Evolutionary conservation across 2,329 filamentous ascomycete genomes (phyloP).

Genomic region (Magnaporthales sp.): DNA sequence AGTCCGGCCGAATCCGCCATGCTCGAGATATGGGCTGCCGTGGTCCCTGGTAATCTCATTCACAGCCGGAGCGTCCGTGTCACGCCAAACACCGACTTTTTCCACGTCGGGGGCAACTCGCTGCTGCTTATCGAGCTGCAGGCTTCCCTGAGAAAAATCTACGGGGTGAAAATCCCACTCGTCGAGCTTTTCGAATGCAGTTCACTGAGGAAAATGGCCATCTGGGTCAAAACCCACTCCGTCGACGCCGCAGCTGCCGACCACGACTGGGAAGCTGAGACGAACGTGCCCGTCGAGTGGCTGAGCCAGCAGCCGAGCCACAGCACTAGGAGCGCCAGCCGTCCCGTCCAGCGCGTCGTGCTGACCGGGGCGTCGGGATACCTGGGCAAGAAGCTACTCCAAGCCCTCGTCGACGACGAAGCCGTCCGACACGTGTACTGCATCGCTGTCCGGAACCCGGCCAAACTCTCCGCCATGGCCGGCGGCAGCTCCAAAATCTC

Average conservation of each 20-base stretch:
- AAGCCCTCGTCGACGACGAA: conserved; percentile 16
- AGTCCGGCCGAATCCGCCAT: neutral
- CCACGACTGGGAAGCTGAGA: conserved; percentile 19
- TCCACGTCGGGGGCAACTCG: conserved; percentile 11
- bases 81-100: conserved; percentile 23
- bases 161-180: conserved; percentile 22
- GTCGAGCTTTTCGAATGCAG: conserved; percentile 25
- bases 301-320: neutral
- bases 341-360: conserved; percentile 16
- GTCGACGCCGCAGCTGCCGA: neutral
- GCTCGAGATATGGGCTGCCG: neutral
- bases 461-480: neutral
- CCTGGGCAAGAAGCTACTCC: conserved; percentile 29
- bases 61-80: conserved; percentile 2
- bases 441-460: neutral
- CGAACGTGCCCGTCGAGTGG: neutral
- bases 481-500: neutral
- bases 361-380: conserved; percentile 31
- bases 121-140: conserved; percentile 28
- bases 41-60: neutral
- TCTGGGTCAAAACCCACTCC: conserved; percentile 13
- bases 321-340: no score
- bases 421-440: neutral
- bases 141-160: conserved; percentile 19
- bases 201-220: conserved; percentile 30